Evolutionary conservation across 305 asterid species (phyloP).

Genomic region (Solanum hybrid): DNA sequence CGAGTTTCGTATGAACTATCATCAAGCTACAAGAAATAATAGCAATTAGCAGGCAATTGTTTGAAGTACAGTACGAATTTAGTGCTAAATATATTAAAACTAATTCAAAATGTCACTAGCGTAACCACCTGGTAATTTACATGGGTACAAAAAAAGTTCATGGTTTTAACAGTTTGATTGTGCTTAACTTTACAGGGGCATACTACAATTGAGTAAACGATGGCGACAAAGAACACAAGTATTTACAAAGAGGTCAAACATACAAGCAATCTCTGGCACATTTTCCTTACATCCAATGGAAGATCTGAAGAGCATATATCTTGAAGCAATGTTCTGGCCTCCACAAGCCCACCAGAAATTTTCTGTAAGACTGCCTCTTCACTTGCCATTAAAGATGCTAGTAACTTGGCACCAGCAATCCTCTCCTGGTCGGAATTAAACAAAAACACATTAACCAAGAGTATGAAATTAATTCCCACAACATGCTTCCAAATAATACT

Average conservation of each 20-base stretch:
- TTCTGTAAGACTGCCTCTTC: conserved; percentile 61
- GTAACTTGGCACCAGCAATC: conserved; percentile 54
- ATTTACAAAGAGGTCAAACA: conserved; percentile 36
- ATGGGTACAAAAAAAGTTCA: neutral
- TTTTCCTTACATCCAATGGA: conserved; percentile 42
- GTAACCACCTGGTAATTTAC: neutral
- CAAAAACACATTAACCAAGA: neutral
- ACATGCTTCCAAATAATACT: neutral
- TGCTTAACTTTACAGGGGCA: neutral
- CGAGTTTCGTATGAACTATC: neutral
- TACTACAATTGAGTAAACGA: neutral
- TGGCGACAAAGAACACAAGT: neutral
- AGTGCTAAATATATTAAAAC: neutral
- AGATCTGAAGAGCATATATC: conserved; percentile 42
- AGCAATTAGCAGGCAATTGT: neutral
- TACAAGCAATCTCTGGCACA: conserved; percentile 56
- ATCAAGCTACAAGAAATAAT: neutral
- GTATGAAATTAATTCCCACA: neutral
- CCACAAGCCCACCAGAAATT: conserved; percentile 43
- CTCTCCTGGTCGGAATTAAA: conserved; percentile 44
- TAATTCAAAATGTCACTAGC: neutral
- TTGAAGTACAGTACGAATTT: neutral
- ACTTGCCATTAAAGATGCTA: conserved; percentile 73
- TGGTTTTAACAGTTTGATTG: neutral
- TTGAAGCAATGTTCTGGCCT: conserved; percentile 52